Percentiles rank a stretch among this genome's conserved stretches.
Conservation (phyloP, 805 yeast genomes). For the Danielozyma ontarioensis region DNA sequence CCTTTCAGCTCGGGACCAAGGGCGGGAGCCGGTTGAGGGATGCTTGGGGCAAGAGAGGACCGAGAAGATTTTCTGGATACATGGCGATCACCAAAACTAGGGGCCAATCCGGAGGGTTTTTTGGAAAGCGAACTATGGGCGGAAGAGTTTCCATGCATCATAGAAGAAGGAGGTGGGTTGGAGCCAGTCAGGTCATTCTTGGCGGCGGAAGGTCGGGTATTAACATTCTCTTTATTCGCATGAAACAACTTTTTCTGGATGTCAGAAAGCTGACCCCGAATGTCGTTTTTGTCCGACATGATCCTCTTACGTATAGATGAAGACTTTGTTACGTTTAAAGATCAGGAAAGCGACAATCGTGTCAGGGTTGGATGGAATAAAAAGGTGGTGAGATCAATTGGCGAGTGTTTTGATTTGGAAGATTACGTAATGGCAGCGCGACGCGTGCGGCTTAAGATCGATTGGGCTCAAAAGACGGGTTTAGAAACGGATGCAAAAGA, state of each 20-base stretch:
- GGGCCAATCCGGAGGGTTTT: neutral
- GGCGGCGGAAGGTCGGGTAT: neutral
- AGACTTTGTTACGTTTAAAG: too few relatives aligned
- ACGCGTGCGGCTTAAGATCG: too few relatives aligned
- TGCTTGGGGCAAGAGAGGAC: constrained; percentile 4
- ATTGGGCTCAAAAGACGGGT: too few relatives aligned
- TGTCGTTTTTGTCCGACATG: constrained; percentile 15
- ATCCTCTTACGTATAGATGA: too few relatives aligned
- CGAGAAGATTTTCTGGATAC: constrained; percentile 1
- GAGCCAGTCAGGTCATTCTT: neutral
- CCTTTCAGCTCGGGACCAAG: constrained; percentile 43
- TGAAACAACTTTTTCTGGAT: constrained; percentile 31
- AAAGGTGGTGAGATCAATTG: too few relatives aligned
- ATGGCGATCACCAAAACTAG: constrained; percentile 1
- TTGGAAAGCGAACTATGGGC: neutral
- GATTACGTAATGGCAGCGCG: too few relatives aligned
- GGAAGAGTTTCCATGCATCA: constrained; percentile 4
- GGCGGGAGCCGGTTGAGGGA: constrained; percentile 22
- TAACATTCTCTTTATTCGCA: constrained; percentile 5
- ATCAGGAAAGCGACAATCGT: too few relatives aligned
- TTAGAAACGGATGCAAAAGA: too few relatives aligned
- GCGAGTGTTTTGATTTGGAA: too few relatives aligned
- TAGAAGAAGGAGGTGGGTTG: neutral
- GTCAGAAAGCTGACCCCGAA: constrained; percentile 35
- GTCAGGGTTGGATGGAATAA: too few relatives aligned